Base-by-base conservation (phyloP, 805 yeast species). In the Kodamaea leandrae region DNA sequence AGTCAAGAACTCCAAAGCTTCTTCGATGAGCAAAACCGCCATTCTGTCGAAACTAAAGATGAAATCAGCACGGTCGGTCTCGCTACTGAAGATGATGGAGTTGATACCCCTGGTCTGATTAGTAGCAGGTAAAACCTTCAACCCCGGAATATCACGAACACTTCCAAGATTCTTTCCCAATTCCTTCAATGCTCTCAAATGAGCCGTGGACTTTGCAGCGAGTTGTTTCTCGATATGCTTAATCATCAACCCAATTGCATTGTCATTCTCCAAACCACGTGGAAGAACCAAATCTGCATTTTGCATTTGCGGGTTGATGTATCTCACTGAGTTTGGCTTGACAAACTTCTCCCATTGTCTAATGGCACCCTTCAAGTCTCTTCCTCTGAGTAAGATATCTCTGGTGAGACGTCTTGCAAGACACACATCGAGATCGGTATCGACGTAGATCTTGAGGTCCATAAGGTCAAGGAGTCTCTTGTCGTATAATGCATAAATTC, bases 341-440 rank as follows among this genome's bases (percentile, higher is more conserved):
- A 93, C 99, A 60, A 82, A 90, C 18, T 68, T 62, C 48, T 86
- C 82, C 98, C 98, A 93, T 57, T 93, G 99, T 49, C 78, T 74
- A 44, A 93, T 73, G 13, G 90, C 84, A 1, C 96, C 95, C 4
- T 65, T 71, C 25, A 90, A 66, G 52, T 90, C 96, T 45, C 99
- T 70, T 1, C 95, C 96, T 45, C 99, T 71, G 46, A 83, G 80
- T 10, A 86, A 71, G 39, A 88, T 89, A 59, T 93, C 99, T 54
- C 99, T 72, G 3, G 86, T 79, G 32, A 93, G 66, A 52, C 99
- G 72, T 53, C 99, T 73, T 4, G 96, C 90, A 51, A 93, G 71
- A 61, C 99, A 93, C 12, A 91, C 77, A 57, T 93, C 99, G 50
- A 89, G 70, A 54, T 90, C 98, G 2, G 97, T 93, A 51, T 91